Evolutionary conservation across 805 yeast genomes (phyloP), one percentile per base, ranked within the genome.

Genomic region (Yarrowia hollandica): DNA sequence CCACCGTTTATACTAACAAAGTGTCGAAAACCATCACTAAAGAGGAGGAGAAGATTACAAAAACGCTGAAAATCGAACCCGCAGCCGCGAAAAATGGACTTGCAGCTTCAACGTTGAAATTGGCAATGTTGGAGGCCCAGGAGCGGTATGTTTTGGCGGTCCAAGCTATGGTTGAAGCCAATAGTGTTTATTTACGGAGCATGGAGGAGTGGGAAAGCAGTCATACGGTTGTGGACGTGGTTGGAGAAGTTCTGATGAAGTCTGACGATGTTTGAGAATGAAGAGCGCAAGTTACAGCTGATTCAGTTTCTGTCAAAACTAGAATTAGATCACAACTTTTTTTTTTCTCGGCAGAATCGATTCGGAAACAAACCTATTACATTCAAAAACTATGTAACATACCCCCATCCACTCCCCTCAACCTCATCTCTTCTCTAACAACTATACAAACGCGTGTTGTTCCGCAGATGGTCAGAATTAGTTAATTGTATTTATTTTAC

Each of bases 401-500:
- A n/a, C n/a, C n/a, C n/a, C n/a, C n/a, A n/a, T n/a, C n/a, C n/a
- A 22, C 30, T 39, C n/a, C n/a, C 3, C 7, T 12, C 12, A 12
- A 16, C 35, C 8, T 3, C 12, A 16, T 12, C 18, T 28, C 15
- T 9, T 14, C 35, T 8, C 35, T 30, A 42, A 42, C 50, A 16
- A 15, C 44, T 38, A 10, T 38, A 37, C 15, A 22, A 10, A 18
- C 8, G 46, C 46, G 46, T 41, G 46, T 38, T 15, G 44, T 41
- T 41, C 46, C 46, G 46, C 46, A 16, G 9, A 15, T 11, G n/a
- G n/a, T n/a, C n/a, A n/a, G n/a, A n/a, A n/a, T 16, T 41, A 41
- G 46, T 41, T 25, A 15, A 22, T 23, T 41, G 46, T 41, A 41
- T 41, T 41, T 41, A 41, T 41, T n/a, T n/a, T n/a, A n/a, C n/a